A percentile compares a stretch with the other conserved stretches of the same genome.
These are phyloP conservation scores for Stenocarpella maydis DNA, from an alignment of 2,329 filamentous ascomycete species.

Conservation along the genomic window DNA sequence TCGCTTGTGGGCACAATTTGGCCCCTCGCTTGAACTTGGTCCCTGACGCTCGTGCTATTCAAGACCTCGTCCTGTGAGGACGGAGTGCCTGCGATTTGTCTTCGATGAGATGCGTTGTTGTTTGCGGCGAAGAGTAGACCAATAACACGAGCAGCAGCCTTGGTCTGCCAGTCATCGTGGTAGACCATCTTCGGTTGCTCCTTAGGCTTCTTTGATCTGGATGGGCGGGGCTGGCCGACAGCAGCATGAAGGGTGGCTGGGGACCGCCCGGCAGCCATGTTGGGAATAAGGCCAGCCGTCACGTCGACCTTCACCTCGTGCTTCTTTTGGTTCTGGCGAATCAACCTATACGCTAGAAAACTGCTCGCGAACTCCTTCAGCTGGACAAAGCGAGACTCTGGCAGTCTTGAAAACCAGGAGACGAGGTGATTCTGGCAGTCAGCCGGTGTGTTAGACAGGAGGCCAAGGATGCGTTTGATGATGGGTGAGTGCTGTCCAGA, in stretches of 20 bases:
- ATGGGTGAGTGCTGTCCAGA: constrained; percentile 81
- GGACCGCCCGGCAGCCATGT: constrained; percentile 71
- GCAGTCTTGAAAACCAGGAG: constrained; percentile 78
- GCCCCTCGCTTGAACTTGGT: constrained; percentile 59
- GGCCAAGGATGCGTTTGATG: constrained; percentile 82
- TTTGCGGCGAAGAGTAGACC: constrained; percentile 85
- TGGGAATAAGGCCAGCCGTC: constrained; percentile 75
- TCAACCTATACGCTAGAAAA: constrained; percentile 83
- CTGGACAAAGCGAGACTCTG: constrained; percentile 71
- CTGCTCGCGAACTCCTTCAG: constrained; percentile 79
- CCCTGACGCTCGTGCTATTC: constrained; percentile 47
- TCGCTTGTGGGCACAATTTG: constrained; percentile 81
- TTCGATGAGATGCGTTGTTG: constrained; percentile 56
- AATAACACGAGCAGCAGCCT: constrained; percentile 81
- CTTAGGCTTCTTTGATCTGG: constrained; percentile 59
- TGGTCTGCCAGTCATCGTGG: constrained; percentile 88
- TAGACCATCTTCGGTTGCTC: constrained; percentile 69
- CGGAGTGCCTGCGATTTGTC: constrained; percentile 39
- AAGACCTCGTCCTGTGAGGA: constrained; percentile 40
- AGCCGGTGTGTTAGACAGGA: constrained; percentile 78
- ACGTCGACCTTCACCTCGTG: constrained; percentile 66
- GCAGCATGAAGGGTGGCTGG: constrained; percentile 80
- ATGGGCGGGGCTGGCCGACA: constrained; percentile 61
- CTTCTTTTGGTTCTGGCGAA: constrained; percentile 74
- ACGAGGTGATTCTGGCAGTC: constrained; percentile 81